Conservation (phyloP, 2,329 filamentous ascomycete species). For the Scolecobasidium constrictum region DNA sequence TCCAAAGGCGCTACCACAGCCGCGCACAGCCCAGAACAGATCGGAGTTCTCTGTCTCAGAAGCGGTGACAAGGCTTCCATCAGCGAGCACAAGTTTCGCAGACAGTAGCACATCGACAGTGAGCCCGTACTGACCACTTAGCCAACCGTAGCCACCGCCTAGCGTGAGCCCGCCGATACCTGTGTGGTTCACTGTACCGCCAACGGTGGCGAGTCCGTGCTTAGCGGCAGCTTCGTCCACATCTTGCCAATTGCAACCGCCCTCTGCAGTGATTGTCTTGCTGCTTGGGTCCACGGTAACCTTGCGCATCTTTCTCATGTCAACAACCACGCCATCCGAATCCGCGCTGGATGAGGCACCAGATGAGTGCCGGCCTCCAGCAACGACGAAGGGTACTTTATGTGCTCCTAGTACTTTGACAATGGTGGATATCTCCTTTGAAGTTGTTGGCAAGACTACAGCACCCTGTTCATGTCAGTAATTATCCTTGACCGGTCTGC, state of each 20-base stretch:
- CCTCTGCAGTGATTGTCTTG: constrained; percentile 37
- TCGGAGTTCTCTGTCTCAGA: constrained; percentile 23
- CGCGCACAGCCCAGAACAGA: constrained; percentile 29
- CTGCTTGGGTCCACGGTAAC: constrained; percentile 37
- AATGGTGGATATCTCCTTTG: no score
- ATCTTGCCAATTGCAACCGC: constrained; percentile 44
- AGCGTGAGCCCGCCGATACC: constrained; percentile 49
- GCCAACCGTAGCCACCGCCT: constrained; percentile 48
- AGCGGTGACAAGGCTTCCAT: constrained; percentile 24
- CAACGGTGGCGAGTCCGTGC: constrained; percentile 46
- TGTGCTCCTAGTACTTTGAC: no score
- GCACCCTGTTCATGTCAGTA: no score
- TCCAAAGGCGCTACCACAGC: constrained; percentile 14
- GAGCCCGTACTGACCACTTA: constrained; percentile 44
- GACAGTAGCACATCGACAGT: no score
- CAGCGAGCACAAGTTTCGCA: constrained; percentile 29
- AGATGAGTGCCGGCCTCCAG: constrained; percentile 43
- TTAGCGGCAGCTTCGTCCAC: constrained; percentile 41
- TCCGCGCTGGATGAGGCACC: constrained; percentile 38
- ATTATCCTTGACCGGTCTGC: no score
- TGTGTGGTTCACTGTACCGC: constrained; percentile 52
- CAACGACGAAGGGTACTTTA: no score
- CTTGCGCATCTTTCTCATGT: constrained; percentile 36
- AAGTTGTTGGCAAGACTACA: no score
- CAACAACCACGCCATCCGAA: constrained; percentile 45